Base-by-base conservation (phyloP, 148 eudicot species). In the Hydrangea macrophylla region DNA sequence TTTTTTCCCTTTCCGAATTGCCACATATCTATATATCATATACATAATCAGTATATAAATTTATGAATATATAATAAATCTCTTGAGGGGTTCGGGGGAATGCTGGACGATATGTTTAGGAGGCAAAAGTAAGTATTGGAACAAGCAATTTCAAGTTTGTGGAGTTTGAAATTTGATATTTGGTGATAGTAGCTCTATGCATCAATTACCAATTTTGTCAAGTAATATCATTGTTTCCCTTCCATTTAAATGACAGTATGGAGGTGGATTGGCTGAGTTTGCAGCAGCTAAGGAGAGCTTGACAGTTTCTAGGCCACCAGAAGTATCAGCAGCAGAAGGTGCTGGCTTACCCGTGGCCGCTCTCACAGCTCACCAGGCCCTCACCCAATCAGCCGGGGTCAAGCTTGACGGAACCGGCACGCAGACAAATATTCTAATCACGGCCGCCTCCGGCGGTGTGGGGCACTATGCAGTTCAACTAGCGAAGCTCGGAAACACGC, bases 401-500 rank as follows among this genome's bases (percentile, higher is more conserved):
- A 80, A 80, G 70, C 88, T 92, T 2, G 89, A 92, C 4, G 83
- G 83, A 24, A 78, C 59, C 2, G 87, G 85, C 6, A 90, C 84
- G 20, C 55, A 5, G 48, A 84, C 73, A 64, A 90, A 88, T 77
- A 75, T 90, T 24, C 81, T 90, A 11, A 60, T 88, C 71, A 85
- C 89, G 0, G 90, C 86, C 2, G 96, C 81, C 11, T 90, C 96
- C 2, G 92, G 96, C 4, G 96, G 97, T 2, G 95, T 86, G 8
- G 92, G 95, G 28, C 92, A 86, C 76, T 88, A 85, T 15, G 87
- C 90, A 1, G 90, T 92, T 36, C 97, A 91, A 67, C 76, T 92
- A 33, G 95, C 95, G 18, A 89, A 92, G 81, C 86, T 92, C 0
- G 97, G 92, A 28, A 92, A 92, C 71, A 63, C 86, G 0, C 86